These are phyloP conservation scores for Aureobasidium melanogenum DNA, from an alignment of 2,329 filamentous ascomycete genomes.

Conservation along the genomic window DNA sequence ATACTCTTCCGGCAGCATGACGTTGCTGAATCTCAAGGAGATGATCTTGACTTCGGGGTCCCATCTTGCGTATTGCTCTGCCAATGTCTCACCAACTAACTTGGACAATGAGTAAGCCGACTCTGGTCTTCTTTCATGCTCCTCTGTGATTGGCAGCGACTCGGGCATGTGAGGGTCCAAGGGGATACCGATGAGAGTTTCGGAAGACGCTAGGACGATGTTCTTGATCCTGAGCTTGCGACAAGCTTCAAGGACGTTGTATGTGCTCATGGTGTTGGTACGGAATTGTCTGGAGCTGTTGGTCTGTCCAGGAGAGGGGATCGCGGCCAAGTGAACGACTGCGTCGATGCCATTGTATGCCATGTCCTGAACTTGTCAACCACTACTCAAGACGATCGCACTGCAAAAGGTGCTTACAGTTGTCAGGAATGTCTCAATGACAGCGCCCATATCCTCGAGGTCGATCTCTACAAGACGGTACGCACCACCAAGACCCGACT, in stretches of 20 bases:
- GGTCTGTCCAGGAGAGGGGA: slow-evolving; percentile 19
- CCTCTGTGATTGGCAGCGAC: slow-evolving; percentile 18
- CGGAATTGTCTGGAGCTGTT: slow-evolving; percentile 19
- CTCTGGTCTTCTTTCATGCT: slow-evolving; percentile 17
- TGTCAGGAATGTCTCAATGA: slow-evolving; percentile 18
- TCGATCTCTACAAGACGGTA: slow-evolving; percentile 20
- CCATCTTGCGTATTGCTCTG: slow-evolving; percentile 18
- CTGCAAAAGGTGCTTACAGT: background rate
- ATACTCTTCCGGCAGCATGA: slow-evolving; percentile 20
- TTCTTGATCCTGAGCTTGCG: slow-evolving; percentile 19
- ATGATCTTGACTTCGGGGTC: slow-evolving; percentile 18
- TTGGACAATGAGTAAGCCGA: slow-evolving; percentile 19
- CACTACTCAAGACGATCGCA: no score
- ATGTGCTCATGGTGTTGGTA: slow-evolving; percentile 20
- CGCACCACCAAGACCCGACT: slow-evolving; percentile 17
- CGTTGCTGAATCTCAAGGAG: slow-evolving; percentile 19
- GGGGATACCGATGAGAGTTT: slow-evolving; percentile 20
- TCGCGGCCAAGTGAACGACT: slow-evolving; percentile 19
- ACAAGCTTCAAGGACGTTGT: slow-evolving; percentile 20
- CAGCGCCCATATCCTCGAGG: slow-evolving; percentile 19
- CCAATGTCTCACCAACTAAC: slow-evolving; percentile 18
- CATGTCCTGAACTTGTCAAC: slow-evolving; percentile 13
- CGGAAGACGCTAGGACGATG: slow-evolving; percentile 19
- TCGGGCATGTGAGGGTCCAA: slow-evolving; percentile 18
- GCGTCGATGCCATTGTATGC: slow-evolving; percentile 19